Evolutionary conservation across 2,329 filamentous ascomycete species (phyloP), one percentile per base, ranked within the genome.

Genomic region (Xylariales sp.): DNA sequence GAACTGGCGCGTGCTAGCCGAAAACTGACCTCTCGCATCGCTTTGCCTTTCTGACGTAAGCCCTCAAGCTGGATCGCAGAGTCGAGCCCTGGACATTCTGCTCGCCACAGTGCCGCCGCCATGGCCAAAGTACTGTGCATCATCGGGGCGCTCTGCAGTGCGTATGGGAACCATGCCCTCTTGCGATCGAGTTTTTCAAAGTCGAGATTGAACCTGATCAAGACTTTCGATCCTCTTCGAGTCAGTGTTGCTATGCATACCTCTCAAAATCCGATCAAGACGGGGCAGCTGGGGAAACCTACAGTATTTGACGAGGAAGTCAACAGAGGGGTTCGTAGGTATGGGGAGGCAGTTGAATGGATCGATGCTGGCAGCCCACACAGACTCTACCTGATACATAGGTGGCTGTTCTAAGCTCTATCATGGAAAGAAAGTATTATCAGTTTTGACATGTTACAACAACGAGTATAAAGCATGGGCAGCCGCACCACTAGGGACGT

Each of bases 41-140:
- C 40, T 18, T 42, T 13, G 25, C 37, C 38, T 34, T 42, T 42
- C 23, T 42, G 40, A 24, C 18, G 40, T 40, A 42, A 40, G 15
- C 40, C 40, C 23, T 42, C 40, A 5, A 42, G 37, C 20, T 33
- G 37, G 15, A 42, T 40, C 2, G 29, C 34, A 13, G 16, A 13
- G 4, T 42, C 35, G 14, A 42, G 36, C 7, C n/a, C 29, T 14
- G 29, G 7, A 29, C 30, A 14, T 13, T 33, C 40, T 13, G 35
- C 40, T 40, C 40, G 36, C 40, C 40, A 42, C 29, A 40, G 4
- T 18, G 16, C 40, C 15, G 40, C 40, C 4, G 40, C 18, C 40
- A 42, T 35, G 12, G 40, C 40, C 7, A 42, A 29, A 29, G 40
- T 40, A 12, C 37, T 42, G 18, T 42, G 40, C 40, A 42, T 42